phyloP scores from a whole-genome alignment of 208 protist species.

The Trypanosoma scelopori region DNA sequence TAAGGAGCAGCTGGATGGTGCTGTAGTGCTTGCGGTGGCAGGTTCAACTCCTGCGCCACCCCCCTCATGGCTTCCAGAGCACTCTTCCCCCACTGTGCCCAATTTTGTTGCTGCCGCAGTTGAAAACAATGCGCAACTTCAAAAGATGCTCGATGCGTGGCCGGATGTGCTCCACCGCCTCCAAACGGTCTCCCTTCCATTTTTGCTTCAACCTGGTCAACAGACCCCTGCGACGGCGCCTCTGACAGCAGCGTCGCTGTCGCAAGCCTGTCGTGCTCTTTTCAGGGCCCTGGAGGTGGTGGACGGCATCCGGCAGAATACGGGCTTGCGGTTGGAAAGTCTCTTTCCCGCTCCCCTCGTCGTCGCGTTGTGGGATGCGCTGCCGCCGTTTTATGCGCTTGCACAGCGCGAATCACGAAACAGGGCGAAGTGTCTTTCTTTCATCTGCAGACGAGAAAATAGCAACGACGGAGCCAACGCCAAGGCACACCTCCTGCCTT shows the following conservation, averaged over 20 bases:
- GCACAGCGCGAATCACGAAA: conserved; percentile 4
- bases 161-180: conserved; percentile 16
- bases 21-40: no score
- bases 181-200: conserved; percentile 13
- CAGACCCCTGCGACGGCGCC: background rate
- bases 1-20: background rate
- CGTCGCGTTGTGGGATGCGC: conserved; percentile 49
- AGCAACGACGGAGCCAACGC: background rate
- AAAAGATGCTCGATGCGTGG: conserved; percentile 12
- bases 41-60: no score
- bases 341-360: conserved; percentile 54
- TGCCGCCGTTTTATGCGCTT: conserved; percentile 25
- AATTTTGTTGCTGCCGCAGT: background rate
- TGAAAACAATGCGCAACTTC: background rate
- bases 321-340: conserved; percentile 46
- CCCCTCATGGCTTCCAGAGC: no score
- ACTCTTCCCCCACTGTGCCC: background rate
- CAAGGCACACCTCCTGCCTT: background rate
- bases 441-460: no score
- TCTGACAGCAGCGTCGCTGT: background rate
- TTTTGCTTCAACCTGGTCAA: conserved; percentile 9
- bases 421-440: background rate
- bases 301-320: conserved; percentile 16
- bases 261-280: conserved; percentile 12
- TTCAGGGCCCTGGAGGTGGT: conserved; percentile 13